Evolutionary conservation across 371 early-diverging fungal species (phyloP), one percentile per base, ranked within the genome.

Genomic region (Fennellomyces sp.): DNA sequence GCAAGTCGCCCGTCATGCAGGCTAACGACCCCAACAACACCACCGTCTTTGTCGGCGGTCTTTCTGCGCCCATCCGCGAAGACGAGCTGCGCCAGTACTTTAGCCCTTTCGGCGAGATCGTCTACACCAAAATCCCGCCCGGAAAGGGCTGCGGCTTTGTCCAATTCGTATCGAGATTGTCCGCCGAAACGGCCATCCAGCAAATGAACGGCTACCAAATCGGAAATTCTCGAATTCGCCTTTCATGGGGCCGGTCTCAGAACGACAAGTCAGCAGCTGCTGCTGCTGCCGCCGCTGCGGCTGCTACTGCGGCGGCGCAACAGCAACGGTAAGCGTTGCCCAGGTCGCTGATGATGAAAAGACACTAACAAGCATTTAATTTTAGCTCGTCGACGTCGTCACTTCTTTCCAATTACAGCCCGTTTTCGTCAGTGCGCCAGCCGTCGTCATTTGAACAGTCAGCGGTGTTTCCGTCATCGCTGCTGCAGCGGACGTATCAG

Each of bases 141-240:
- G 93, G 93, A 36, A 95, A 94, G 66, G 92, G 94, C 6, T 97
- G 97, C 74, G 97, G 96, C 5, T 97, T 97, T 80, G 95, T 97
- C 23, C 93, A 92, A 58, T 97, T 86, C 71, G 87, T 86, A 5
- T 84, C 88, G 49, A 82, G 95, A 13, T 83, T 84, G 35, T 82
- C 88, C 42, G 96, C 97, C 7, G 96, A 96, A 68, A 73, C 85
- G 49, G 96, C 97, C 4, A 92, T 97, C 68, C 82, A 81, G 54
- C 87, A 90, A 64, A 87, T 97, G 88, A 92, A 94, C 70, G 94
- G 94, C 8, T 89, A 87, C 61, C 69, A 86, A 52, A 87, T 96
- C 58, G 94, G 93, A 4, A 85, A 80, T 19, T 92, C 93, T 2
- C 83, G 92, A 38, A 88, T 96, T 27, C 87, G 96, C 35, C 78